A percentile compares a stretch with the other conserved stretches of the same genome.
phyloP scores from a whole-genome alignment of 2,329 filamentous ascomycete genomes.

The Gyromitra esculenta region DNA sequence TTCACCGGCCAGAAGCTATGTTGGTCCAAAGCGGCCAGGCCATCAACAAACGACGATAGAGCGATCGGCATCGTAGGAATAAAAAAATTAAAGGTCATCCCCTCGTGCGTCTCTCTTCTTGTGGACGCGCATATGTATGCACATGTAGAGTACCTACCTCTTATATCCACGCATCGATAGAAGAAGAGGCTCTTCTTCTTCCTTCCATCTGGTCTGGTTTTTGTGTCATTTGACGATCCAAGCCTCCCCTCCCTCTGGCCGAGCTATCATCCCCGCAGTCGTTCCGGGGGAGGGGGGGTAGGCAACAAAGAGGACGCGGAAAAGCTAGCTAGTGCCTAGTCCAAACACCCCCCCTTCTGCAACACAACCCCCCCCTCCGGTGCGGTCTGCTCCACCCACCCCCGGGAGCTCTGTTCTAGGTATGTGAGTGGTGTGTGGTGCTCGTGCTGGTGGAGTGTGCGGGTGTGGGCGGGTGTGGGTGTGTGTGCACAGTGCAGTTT shows the following conservation, averaged over 20 bases:
- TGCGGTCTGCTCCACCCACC: conserved; percentile 46
- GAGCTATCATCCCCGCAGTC: conserved; percentile 42
- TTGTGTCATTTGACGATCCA: conserved; percentile 50
- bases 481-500: conserved; percentile 45
- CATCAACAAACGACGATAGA: conserved; percentile 47
- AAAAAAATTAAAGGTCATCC: conserved; percentile 48
- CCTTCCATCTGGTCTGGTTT: conserved; percentile 50
- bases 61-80: conserved; percentile 48
- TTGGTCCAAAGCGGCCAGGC: conserved; percentile 30
- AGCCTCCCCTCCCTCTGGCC: conserved; percentile 39
- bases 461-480: conserved; percentile 44
- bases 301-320: conserved; percentile 49
- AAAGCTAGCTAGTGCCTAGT: conserved; percentile 49
- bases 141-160: conserved; percentile 51
- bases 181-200: conserved; percentile 52
- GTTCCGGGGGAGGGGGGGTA: conserved; percentile 36
- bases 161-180: conserved; percentile 48
- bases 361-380: conserved; percentile 45
- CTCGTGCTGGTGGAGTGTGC: conserved; percentile 41
- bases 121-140: conserved; percentile 49
- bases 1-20: conserved; percentile 16
- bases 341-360: conserved; percentile 52
- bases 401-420: conserved; percentile 41
- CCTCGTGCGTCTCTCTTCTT: conserved; percentile 49
- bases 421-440: conserved; percentile 47